phyloP scores from a whole-genome alignment of 2,329 filamentous ascomycete genomes.

The Gnomoniopsis sp. region DNA sequence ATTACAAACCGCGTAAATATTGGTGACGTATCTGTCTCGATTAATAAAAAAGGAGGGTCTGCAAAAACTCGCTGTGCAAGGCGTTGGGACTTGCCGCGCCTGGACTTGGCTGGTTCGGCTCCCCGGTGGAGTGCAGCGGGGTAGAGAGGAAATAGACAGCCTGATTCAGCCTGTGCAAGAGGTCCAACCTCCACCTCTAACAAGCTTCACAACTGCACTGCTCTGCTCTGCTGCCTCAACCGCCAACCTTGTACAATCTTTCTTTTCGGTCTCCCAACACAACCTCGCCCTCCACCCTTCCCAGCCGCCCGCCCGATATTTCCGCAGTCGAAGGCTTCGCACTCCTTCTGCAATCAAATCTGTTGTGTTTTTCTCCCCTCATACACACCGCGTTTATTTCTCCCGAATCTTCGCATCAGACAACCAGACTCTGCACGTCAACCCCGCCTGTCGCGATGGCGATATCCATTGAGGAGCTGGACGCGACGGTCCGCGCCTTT shows the following conservation, averaged over 20 bases:
- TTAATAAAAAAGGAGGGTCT: neutral
- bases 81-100: no score
- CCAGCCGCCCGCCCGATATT: constrained; percentile 1
- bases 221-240: constrained; percentile 10
- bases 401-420: constrained; percentile 2
- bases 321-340: constrained; percentile 1
- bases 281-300: neutral
- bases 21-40: neutral
- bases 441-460: constrained; percentile 44
- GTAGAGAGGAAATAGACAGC: no score
- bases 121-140: no score
- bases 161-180: neutral
- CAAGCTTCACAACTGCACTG: constrained; percentile 5
- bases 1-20: neutral
- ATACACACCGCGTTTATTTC: neutral
- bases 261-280: constrained; percentile 12
- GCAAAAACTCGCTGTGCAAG: neutral
- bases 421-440: constrained; percentile 8
- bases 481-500: constrained; percentile 93
- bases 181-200: neutral
- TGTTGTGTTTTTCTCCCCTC: neutral
- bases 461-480: constrained; percentile 85
- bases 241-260: constrained; percentile 1
- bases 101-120: no score
- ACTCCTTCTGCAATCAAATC: neutral